phyloP scores from a whole-genome alignment of 192 early-diverging fungal species.

The Coemansia sp. region DNA sequence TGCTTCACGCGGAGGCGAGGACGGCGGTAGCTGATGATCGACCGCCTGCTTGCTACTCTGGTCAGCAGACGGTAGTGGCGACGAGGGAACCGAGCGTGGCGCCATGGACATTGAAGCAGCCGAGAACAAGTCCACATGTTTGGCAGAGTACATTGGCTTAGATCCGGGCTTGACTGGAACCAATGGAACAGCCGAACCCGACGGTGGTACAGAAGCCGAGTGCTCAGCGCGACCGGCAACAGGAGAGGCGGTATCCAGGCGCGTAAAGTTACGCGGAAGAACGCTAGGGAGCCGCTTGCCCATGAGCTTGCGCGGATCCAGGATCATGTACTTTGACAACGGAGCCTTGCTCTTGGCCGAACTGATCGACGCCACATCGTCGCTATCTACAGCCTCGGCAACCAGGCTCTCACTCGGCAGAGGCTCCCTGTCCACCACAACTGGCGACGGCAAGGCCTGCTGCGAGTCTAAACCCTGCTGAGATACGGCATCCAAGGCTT shows the following conservation, averaged over 20 bases:
- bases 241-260: not conserved
- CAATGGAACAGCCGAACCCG: slow-evolving; percentile 3
- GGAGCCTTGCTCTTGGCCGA: slow-evolving; percentile 37
- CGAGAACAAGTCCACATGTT: slow-evolving; percentile 26
- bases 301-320: slow-evolving; percentile 57
- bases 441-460: not conserved
- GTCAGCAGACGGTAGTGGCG: not conserved
- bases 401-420: not conserved
- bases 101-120: not conserved
- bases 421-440: not conserved
- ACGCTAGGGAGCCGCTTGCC: slow-evolving; percentile 49
- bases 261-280: slow-evolving; percentile 22
- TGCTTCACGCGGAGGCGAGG: not conserved
- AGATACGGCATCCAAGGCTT: not conserved
- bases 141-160: slow-evolving; percentile 18
- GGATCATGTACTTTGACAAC: slow-evolving; percentile 53
- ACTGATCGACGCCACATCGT: slow-evolving; percentile 24
- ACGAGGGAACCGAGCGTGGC: not conserved
- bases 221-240: slow-evolving; percentile 7
- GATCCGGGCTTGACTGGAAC: not conserved
- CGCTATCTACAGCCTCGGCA: not conserved
- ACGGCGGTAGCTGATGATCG: not conserved
- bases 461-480: not conserved
- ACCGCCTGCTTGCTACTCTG: not conserved
- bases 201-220: slow-evolving; percentile 15